Percentiles rank a stretch among this genome's conserved stretches.
Evolutionary conservation across 805 yeast genomes (phyloP).

Genomic region (Zygotorulaspora sp.): DNA sequence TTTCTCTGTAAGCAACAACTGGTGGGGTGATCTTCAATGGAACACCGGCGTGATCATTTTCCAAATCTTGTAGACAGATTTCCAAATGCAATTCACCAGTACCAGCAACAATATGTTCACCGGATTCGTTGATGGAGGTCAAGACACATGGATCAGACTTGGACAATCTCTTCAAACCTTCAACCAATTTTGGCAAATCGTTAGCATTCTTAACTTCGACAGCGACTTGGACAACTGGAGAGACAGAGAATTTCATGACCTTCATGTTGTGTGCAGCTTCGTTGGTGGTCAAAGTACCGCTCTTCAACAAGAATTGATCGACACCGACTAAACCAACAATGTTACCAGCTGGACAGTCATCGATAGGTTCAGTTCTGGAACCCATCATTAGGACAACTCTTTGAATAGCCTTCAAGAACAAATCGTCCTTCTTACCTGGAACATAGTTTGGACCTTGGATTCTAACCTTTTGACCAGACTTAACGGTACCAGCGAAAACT

Average conservation of each 20-base stretch:
- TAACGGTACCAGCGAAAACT: conserved; percentile 99
- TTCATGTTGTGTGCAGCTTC: conserved; percentile 98
- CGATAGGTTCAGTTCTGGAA: conserved; percentile 95
- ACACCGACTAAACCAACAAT: conserved; percentile 99
- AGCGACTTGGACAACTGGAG: conserved; percentile 99
- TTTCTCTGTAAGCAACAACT: conserved; percentile 98
- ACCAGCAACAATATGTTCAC: conserved; percentile 99
- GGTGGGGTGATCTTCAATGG: conserved; percentile 98
- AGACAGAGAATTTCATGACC: conserved; percentile 99
- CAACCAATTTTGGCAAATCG: conserved; percentile 98
- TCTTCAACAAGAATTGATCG: conserved; percentile 98
- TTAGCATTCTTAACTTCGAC: conserved; percentile 99
- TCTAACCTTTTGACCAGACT: conserved; percentile 98
- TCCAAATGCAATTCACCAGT: conserved; percentile 99
- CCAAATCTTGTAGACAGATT: conserved; percentile 92
- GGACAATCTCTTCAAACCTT: conserved; percentile 99
- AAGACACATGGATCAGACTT: conserved; percentile 99
- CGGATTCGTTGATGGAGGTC: conserved; percentile 80
- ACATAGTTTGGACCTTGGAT: conserved; percentile 99
- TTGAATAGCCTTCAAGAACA: conserved; percentile 95
- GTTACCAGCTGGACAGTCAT: conserved; percentile 99
- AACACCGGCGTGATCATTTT: conserved; percentile 99
- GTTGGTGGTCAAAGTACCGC: conserved; percentile 97
- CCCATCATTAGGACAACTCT: conserved; percentile 99
- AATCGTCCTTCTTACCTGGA: conserved; percentile 97